Conservation (phyloP, 208 protist species). For the Novymonas esmeraldas region DNA sequence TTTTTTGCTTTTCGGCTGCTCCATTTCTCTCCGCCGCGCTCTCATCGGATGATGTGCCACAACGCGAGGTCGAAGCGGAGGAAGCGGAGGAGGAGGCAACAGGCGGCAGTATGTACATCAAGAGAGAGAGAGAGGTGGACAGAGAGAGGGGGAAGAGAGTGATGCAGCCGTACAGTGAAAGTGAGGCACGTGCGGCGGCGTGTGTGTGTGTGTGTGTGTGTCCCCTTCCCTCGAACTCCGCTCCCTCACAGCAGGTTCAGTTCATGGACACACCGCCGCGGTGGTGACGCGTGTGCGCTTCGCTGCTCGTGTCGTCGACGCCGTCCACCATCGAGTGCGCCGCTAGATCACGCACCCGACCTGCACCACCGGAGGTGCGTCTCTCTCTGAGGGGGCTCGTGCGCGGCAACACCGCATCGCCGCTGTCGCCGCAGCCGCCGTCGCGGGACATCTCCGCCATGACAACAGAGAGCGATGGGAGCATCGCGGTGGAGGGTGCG, state of each 20-base stretch:
- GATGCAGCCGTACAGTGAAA: too few species aligned
- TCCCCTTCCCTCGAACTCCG: too few species aligned
- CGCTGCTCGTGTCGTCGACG: neutral
- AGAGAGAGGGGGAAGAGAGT: neutral
- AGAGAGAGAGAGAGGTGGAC: neutral
- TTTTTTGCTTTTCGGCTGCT: too few species aligned
- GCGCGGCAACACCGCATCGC: too few species aligned
- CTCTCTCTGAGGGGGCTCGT: neutral
- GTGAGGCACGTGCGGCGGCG: too few species aligned
- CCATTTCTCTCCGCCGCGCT: too few species aligned
- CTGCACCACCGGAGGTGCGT: neutral
- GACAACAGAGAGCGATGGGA: slow-evolving; percentile 8
- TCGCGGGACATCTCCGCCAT: slow-evolving; percentile 6
- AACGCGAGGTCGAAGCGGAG: too few species aligned
- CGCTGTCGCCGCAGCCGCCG: too few species aligned
- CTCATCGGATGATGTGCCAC: too few species aligned
- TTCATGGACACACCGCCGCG: neutral
- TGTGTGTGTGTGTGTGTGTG: too few species aligned
- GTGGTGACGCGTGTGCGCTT: neutral
- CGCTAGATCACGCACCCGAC: neutral
- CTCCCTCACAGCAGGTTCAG: too few species aligned
- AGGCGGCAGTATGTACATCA: neutral
- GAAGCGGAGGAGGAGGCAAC: too few species aligned
- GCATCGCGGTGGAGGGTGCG: neutral
- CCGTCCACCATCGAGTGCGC: neutral